Base-by-base conservation (phyloP, 2,329 filamentous ascomycete species). In the Ceratocystis diversiconidia region DNA sequence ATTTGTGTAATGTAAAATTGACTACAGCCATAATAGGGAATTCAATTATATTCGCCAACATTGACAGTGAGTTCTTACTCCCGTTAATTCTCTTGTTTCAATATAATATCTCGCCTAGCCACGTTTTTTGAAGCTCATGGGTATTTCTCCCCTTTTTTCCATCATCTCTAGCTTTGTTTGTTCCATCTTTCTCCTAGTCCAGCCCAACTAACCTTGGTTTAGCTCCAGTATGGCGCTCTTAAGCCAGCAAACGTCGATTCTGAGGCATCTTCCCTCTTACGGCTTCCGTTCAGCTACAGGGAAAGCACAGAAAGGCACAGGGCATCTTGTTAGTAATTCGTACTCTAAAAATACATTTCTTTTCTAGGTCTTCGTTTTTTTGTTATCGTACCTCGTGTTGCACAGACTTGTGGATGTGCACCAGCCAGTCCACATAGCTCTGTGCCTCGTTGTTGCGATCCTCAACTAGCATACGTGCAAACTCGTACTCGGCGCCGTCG, bases 341-440 rank as follows among this genome's bases (percentile, higher is more conserved):
- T 41, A 3, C 15, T 5, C 36, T 15, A 8, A 41, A 41, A 41
- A 15, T 15, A 15, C 3, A 41, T 41, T 15, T 12, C 36, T 5
- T 15, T 4, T 41, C 10, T 15, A 5, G 12, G 36, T 41, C 36
- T 41, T 41, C 12, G 12, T 41, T 41, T 41, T 41, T 41, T 41
- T 41, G 36, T 41, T 12, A 28, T 50, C 44, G 25, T 75, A 87
- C 85, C 82, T 99, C 94, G 69, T 96, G 79, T 73, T 96, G 92
- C 69, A 99, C 94, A 70, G 89, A 86, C 71, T 92, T 87, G 76
- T 99, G 94, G 69, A 97, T 82, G 75, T 96, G 89, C 66, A 99
- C 94, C 72, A 99, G 80, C 94, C 94, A 99, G 77, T 99, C 94
- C 43, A 97, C 94, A 75, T 97, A 99, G 73, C 89, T 95, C 77